Percentiles rank a stretch among this genome's conserved stretches.
Evolutionary conservation across 208 protist species (phyloP).

Genomic region (Perkinsela sp.): DNA sequence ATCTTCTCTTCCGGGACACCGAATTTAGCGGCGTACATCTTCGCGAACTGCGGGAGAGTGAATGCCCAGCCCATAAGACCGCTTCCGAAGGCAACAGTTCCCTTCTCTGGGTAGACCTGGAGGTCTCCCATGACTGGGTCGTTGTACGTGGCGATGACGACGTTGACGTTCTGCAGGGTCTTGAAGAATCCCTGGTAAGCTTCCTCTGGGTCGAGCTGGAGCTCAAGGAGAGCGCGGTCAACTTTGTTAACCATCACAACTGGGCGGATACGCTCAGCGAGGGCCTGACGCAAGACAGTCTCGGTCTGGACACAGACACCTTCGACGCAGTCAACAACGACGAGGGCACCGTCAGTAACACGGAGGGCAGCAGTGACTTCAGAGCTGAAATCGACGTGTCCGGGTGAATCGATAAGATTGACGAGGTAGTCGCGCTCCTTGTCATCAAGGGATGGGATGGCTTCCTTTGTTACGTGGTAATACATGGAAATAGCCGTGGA

Average conservation of each 20-base stretch:
- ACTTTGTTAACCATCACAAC: constrained; percentile 98
- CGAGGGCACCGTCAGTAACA: constrained; percentile 96
- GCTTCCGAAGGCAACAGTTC: constrained; percentile 90
- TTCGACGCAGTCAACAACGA: constrained; percentile 95
- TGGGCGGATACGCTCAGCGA: constrained; percentile 89
- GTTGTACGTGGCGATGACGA: constrained; percentile 86
- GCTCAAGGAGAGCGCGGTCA: constrained; percentile 79
- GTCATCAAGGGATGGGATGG: constrained; percentile 14
- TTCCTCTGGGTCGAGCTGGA: constrained; percentile 66
- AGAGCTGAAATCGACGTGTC: constrained; percentile 97
- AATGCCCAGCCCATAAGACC: constrained; percentile 97
- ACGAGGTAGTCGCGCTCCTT: constrained; percentile 62
- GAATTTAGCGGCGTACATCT: constrained; percentile 71
- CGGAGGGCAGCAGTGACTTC: constrained; percentile 95
- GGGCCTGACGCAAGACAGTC: constrained; percentile 78
- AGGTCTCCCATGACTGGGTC: constrained; percentile 66
- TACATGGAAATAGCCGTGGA: constrained; percentile 92
- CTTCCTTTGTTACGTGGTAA: constrained; percentile 68
- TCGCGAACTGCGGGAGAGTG: constrained; percentile 70
- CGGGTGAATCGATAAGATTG: constrained; percentile 67
- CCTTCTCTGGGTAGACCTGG: constrained; percentile 40
- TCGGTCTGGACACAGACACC: constrained; percentile 98
- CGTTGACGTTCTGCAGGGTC: constrained; percentile 34
- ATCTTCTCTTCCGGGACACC: constrained; percentile 47
- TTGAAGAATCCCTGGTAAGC: constrained; percentile 37